A percentile compares a stretch with the other conserved stretches of the same genome.
Conservation (phyloP, 148 eudicot species). For the Spergularia bocconei region DNA sequence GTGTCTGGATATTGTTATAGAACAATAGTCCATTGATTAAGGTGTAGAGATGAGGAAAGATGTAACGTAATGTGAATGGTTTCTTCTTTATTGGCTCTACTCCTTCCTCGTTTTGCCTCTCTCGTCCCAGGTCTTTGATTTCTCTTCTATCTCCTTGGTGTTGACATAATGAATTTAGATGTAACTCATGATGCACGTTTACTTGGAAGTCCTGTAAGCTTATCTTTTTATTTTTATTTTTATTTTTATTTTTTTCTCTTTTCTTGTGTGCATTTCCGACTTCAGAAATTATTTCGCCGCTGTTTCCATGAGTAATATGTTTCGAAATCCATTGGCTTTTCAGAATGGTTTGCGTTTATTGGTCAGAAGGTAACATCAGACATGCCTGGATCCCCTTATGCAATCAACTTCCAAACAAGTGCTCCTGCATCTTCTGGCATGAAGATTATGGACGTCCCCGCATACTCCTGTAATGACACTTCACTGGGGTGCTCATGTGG, state of each 20-base stretch:
- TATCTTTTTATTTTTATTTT: no score
- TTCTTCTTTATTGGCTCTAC: neutral
- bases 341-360: constrained; percentile 73
- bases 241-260: no score
- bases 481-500: constrained; percentile 80
- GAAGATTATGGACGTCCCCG: constrained; percentile 60
- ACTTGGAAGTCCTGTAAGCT: neutral
- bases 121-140: neutral
- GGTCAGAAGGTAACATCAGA: constrained; percentile 55
- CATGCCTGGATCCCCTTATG: constrained; percentile 77
- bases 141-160: neutral
- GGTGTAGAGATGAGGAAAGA: no score
- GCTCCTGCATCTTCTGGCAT: constrained; percentile 46
- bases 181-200: neutral
- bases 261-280: neutral
- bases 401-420: constrained; percentile 52
- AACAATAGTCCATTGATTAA: no score
- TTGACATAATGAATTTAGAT: neutral
- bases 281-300: neutral
- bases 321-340: constrained; percentile 16
- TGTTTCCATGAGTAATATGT: neutral
- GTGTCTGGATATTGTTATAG: no score
- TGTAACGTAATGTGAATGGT: no score
- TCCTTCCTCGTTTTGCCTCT: neutral
- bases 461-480: constrained; percentile 69